Evolutionary conservation across 495 filamentous ascomycete species (phyloP).

Genomic region (Xylaria palmicola): DNA sequence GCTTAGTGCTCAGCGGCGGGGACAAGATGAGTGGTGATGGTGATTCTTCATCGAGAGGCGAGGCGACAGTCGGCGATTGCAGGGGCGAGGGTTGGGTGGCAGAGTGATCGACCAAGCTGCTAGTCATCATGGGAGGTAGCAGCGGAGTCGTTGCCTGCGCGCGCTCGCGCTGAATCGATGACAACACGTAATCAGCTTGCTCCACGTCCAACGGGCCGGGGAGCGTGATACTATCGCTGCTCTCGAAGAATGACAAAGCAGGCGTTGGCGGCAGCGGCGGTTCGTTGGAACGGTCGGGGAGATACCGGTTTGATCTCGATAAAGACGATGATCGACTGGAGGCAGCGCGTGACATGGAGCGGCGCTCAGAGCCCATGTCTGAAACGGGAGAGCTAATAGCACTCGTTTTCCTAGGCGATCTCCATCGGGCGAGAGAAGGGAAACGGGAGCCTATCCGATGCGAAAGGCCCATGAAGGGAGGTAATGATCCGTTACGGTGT

Average conservation of each 20-base stretch:
- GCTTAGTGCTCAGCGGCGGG: constrained; percentile 76
- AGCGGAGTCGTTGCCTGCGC: constrained; percentile 74
- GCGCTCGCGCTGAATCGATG: constrained; percentile 55
- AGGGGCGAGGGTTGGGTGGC: constrained; percentile 68
- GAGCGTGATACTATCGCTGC: constrained; percentile 44
- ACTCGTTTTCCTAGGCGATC: constrained; percentile 53
- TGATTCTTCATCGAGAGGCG: constrained; percentile 28
- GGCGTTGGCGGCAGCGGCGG: constrained; percentile 63
- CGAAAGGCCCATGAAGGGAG: constrained; percentile 61
- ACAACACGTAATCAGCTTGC: constrained; percentile 50
- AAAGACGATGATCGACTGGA: constrained; percentile 72
- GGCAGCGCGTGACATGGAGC: constrained; percentile 41
- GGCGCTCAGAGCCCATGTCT: constrained; percentile 45
- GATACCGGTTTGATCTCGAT: constrained; percentile 54
- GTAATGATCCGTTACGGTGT: constrained; percentile 61
- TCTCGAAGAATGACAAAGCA: constrained; percentile 64
- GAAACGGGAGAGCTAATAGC: constrained; percentile 48
- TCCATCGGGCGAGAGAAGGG: constrained; percentile 68
- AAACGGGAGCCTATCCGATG: constrained; percentile 69
- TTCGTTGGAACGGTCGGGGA: constrained; percentile 52
- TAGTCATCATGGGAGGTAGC: constrained; percentile 74
- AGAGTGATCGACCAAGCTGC: constrained; percentile 32
- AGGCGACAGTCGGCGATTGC: constrained; percentile 69
- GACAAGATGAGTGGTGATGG: constrained; percentile 53
- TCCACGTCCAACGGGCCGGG: constrained; percentile 57